Evolutionary conservation across 2,329 filamentous ascomycete species (phyloP), one percentile per base, ranked within the genome.

Genomic region (Claviceps digitariae): DNA sequence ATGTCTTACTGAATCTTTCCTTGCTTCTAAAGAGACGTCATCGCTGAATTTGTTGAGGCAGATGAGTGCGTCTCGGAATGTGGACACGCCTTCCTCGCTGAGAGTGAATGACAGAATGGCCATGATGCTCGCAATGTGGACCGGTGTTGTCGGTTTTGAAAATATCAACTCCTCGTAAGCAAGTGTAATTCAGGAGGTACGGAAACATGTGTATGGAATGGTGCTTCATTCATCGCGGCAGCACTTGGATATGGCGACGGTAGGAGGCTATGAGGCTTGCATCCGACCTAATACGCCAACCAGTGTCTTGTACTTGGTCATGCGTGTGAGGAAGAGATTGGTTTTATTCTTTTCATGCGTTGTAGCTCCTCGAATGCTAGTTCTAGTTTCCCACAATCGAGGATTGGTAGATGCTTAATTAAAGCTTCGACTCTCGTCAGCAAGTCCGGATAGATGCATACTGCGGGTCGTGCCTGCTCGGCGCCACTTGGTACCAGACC

Each of bases 21-120:
- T 76, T 36, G 84, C 84, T 66, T 90, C 87, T 43, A 91, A 74
- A 27, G 81, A 86, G 21, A 91, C 86, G 47, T 84, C 80, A 60
- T 91, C 87, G 65, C 83, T 86, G 70, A 91, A 90, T 67, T 88
- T 89, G 62, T 80, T 79, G 27, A 91, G 75, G 65, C 87, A 91
- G 23, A 81, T 74, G 54, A 91, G 76, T 25, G 82, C 77, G 66
- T 90, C 87, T 60, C 88, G 84, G 46, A 91, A 73, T 49, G 79
- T 80, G 7, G 75, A 74, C 45, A 88, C 81, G 34, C 83, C 83
- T 59, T 90, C 85, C 54, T 87, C 85, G 60, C 77, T 85, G 52
- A 91, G 72, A 0, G 84, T 86, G 63, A 90, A 90, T 56, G 76
- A 83, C 54, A 90, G 68, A n/a, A 84, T 69, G 6, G 79, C 72